Evolutionary conservation across 1,284 basidiomycete genomes (phyloP), one percentile per base, ranked within the genome.

Genomic region (Tetrapyrgos nigripes): DNA sequence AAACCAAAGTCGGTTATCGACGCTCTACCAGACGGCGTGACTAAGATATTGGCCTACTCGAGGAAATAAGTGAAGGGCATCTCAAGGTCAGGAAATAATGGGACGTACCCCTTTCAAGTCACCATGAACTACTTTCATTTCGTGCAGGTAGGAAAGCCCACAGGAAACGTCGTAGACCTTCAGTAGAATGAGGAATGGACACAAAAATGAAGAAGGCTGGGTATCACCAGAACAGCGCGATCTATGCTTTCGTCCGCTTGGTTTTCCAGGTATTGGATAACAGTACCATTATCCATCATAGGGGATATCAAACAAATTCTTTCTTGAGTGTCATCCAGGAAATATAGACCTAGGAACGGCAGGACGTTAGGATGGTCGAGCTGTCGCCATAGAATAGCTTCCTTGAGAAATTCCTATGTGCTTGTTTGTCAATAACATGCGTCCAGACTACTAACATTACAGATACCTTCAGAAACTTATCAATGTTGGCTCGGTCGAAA

Each of bases 1-100:
- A 75, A 68, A 33, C 76, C 77, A 58, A 78, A 79, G 58, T 79
- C 76, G 4, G 66, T 64, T 17, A 79, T 59, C 40, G 69, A 61
- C 27, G 75, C 76, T 17, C 66, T 62, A n/a, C 55, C 61, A 0
- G 33, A 24, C 21, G 66, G 51, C 37, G 66, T 67, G 5, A 78
- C 66, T 47, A 79, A 57, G 10, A 77, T 62, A 55, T 75, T 76
- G 29, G 69, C 66, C 73, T 78, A 31, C 37, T 61, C 46, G 35
- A 10, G 17, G 53, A 33, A 48, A 44, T n/a, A 37, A 24, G 2
- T 40, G 28, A 29, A 5, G 19, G 14, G 29, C 43, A n/a, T 19
- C n/a, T 40, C 13, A 8, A 35, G 28, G 13, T 24, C 19, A 17
- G 14, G 33, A 8, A 11, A 26, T 44, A 19, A 24, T 23, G 40